Conservation (phyloP, 192 early-diverging fungal species). For the Dissophora ornata region DNA sequence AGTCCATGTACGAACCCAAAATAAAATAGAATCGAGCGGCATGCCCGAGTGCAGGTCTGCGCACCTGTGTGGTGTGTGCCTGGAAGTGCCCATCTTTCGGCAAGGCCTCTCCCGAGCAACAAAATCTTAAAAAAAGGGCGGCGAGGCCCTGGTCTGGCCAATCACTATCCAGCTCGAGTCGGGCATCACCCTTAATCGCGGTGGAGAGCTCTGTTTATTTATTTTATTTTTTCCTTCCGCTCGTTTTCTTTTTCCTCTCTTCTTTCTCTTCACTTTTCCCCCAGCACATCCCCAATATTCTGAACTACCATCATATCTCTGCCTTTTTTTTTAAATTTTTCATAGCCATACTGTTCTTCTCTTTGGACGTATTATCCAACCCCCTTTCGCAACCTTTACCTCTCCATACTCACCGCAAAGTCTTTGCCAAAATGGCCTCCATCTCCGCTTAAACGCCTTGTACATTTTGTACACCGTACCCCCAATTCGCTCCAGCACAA, state of each 20-base stretch:
- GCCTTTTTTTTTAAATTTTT: neutral
- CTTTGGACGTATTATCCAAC: conserved; percentile 48
- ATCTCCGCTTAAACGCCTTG: conserved; percentile 49
- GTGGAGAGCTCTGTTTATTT: neutral
- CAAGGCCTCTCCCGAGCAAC: conserved; percentile 28
- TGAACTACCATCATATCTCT: neutral
- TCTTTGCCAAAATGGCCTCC: conserved; percentile 48
- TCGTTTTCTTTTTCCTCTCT: conserved; percentile 1
- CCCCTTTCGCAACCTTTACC: neutral
- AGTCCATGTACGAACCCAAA: too few relatives aligned
- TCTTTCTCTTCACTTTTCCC: conserved; percentile 6
- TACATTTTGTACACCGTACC: conserved; percentile 33
- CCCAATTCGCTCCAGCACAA: conserved; percentile 46
- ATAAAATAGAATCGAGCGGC: too few relatives aligned
- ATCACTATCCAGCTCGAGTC: neutral
- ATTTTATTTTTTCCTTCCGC: conserved; percentile 1
- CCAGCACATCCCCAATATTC: neutral
- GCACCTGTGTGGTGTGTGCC: neutral
- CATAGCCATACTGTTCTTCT: conserved; percentile 7
- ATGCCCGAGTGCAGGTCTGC: too few relatives aligned
- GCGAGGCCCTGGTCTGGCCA: conserved; percentile 1
- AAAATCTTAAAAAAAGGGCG: conserved; percentile 23
- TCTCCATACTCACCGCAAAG: neutral
- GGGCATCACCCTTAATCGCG: neutral
- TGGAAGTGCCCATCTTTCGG: neutral